Evolutionary conservation across 371 early-diverging fungal species (phyloP).

Genomic region (Mortierella sp.): DNA sequence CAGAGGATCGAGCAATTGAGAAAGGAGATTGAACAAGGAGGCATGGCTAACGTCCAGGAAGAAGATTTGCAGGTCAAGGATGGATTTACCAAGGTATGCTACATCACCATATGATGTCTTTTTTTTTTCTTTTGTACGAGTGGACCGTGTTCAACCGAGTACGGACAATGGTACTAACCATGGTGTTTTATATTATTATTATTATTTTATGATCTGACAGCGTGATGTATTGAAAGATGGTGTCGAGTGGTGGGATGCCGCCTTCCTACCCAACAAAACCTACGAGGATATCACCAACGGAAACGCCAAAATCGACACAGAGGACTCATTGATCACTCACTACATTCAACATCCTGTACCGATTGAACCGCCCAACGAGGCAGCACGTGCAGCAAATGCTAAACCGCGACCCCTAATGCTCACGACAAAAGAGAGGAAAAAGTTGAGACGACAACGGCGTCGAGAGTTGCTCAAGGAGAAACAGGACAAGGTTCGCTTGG

Average conservation of each 20-base stretch:
- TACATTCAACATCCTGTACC: slow-evolving; percentile 95
- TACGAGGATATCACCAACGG: slow-evolving; percentile 71
- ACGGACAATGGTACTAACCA: background rate
- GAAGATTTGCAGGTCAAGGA: slow-evolving; percentile 84
- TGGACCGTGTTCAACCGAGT: too few relatives aligned
- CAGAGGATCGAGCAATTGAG: slow-evolving; percentile 82
- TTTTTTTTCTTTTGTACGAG: background rate
- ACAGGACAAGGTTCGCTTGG: slow-evolving; percentile 93
- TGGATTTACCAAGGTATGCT: slow-evolving; percentile 47
- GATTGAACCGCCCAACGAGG: slow-evolving; percentile 83
- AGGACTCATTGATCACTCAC: slow-evolving; percentile 75
- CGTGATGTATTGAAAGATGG: slow-evolving; percentile 79
- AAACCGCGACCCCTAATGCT: slow-evolving; percentile 84
- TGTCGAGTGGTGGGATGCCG: slow-evolving; percentile 97
- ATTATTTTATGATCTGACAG: slow-evolving; percentile 29
- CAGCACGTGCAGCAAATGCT: slow-evolving; percentile 59
- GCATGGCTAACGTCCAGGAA: slow-evolving; percentile 86
- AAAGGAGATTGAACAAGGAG: slow-evolving; percentile 83
- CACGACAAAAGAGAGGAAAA: slow-evolving; percentile 93
- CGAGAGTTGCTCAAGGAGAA: slow-evolving; percentile 90
- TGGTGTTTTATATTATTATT: slow-evolving; percentile 5
- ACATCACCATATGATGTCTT: too few relatives aligned
- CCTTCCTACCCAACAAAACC: slow-evolving; percentile 76
- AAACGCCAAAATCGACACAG: slow-evolving; percentile 57
- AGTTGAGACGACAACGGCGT: slow-evolving; percentile 90